Evolutionary conservation across 441 rosid species (phyloP).

Genomic region (Erysimum pusillum): DNA sequence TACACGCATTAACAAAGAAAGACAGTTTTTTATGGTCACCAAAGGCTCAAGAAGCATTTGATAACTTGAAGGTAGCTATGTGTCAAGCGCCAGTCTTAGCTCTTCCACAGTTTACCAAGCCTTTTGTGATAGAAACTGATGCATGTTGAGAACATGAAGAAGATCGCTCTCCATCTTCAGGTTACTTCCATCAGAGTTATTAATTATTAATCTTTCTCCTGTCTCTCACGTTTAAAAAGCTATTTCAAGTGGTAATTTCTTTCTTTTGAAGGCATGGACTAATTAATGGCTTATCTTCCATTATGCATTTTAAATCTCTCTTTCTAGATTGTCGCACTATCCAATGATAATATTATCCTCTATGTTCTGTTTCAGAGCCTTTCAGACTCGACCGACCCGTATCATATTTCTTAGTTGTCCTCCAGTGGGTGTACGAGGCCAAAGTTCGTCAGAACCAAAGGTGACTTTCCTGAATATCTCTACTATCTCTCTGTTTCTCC

Average conservation of each 20-base stretch:
- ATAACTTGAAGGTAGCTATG: too few relatives aligned
- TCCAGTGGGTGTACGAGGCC: slow-evolving; percentile 85
- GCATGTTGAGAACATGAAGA: slow-evolving; percentile 85
- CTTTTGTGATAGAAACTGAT: too few relatives aligned
- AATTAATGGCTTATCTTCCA: slow-evolving; percentile 11
- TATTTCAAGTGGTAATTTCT: neutral
- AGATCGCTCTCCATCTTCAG: slow-evolving; percentile 81
- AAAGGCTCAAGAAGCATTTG: too few relatives aligned
- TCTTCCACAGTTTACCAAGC: too few relatives aligned
- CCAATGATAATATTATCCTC: slow-evolving; percentile 11
- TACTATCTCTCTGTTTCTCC: slow-evolving; percentile 30
- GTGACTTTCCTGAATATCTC: slow-evolving; percentile 44
- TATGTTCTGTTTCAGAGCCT: slow-evolving; percentile 67
- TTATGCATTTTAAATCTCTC: neutral
- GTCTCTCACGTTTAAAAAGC: neutral
- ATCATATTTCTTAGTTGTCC: slow-evolving; percentile 80
- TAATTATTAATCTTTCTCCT: neutral
- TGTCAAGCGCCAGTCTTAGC: too few relatives aligned
- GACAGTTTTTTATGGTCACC: too few relatives aligned
- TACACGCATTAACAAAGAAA: too few relatives aligned
- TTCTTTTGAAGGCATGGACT: neutral
- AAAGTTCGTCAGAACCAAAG: slow-evolving; percentile 60
- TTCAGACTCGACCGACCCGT: slow-evolving; percentile 66
- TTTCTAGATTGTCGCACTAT: neutral
- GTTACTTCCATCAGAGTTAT: slow-evolving; percentile 49